These are phyloP conservation scores for Puccinia hordei DNA, from an alignment of 1,284 basidiomycete genomes.

Conservation along the genomic window DNA sequence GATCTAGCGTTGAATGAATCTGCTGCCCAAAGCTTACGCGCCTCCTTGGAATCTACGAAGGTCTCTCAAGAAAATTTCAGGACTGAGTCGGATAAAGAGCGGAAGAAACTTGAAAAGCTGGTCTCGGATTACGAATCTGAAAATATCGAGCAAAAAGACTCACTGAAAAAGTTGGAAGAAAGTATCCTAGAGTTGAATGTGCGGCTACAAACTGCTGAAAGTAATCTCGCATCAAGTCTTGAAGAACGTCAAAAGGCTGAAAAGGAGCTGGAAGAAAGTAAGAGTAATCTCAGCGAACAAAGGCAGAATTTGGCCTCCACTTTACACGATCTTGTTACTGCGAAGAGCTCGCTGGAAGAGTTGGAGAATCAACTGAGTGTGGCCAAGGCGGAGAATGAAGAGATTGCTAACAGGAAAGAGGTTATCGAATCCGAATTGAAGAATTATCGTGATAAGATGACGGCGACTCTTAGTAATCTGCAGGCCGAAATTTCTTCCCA, in stretches of 20 bases:
- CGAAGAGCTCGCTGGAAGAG: constrained; percentile 31
- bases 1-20: constrained; percentile 21
- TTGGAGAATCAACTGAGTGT: constrained; percentile 29
- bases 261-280: constrained; percentile 27
- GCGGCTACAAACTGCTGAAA: constrained; percentile 22
- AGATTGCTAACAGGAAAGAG: constrained; percentile 7
- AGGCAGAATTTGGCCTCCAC: constrained; percentile 36
- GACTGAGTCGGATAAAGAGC: constrained; percentile 11
- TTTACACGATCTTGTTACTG: constrained; percentile 37
- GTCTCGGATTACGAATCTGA: not conserved
- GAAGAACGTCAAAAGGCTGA: constrained; percentile 11
- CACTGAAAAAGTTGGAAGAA: constrained; percentile 20
- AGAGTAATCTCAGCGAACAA: constrained; percentile 33
- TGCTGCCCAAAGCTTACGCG: constrained; percentile 4
- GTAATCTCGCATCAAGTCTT: constrained; percentile 1
- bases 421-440: constrained; percentile 4
- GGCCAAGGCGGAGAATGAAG: constrained; percentile 15
- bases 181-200: constrained; percentile 13
- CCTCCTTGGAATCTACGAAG: not conserved
- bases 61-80: constrained; percentile 7
- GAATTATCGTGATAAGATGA: constrained; percentile 29
- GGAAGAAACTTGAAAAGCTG: constrained; percentile 16
- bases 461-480: constrained; percentile 12
- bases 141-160: constrained; percentile 9
- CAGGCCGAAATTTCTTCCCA: constrained; percentile 28